Base-by-base conservation (phyloP, 345 rosid species). In the Arabidopsis thaliana region DNA sequence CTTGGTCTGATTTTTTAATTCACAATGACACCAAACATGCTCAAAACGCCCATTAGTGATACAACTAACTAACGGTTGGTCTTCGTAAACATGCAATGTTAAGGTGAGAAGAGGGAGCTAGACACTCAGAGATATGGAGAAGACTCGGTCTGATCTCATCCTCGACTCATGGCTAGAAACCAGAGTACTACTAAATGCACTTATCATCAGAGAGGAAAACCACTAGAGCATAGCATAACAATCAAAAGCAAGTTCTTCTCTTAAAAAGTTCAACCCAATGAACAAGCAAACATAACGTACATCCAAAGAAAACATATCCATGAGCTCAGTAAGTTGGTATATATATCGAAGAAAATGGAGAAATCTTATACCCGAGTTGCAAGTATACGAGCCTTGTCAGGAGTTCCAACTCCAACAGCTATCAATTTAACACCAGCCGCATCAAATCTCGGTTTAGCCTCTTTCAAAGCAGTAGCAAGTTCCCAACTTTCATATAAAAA, bases 351-450 rank as follows among this genome's bases (percentile, higher is more conserved):
- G 22, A 37, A 20, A 30, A 49, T 12, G 30, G 32, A 33, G 23
- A 46, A 67, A 42, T 60, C n/a, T 6, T 5, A 22, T 82, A 94
- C 97, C 88, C 87, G 69, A 25, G 87, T 82, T 0, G 92, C 93
- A 22, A 89, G 87, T 20, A 87, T 61, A 11, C 80, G 91, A 69
- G 96, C 97, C 75, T 94, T 91, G 64, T 85, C 78, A 75, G 96
- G 96, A 36, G 84, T 75, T 34, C 97, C 98, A 83, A 94, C 90
- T 67, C 97, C 98, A 59, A 89, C 81, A 58, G 91, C 98, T 37
- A 89, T 80, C 45, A 94, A 80, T 36, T 88, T 88, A 23, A 88
- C 96, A 59, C 95, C 98, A 65, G 98, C 91, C 6, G 86, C 78
- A 14, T 94, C 95, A 53, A 91, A 87, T 73, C 82, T 82, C 4